phyloP scores from a whole-genome alignment of 1,284 basidiomycete species.

The Rhodotorula sp. region DNA sequence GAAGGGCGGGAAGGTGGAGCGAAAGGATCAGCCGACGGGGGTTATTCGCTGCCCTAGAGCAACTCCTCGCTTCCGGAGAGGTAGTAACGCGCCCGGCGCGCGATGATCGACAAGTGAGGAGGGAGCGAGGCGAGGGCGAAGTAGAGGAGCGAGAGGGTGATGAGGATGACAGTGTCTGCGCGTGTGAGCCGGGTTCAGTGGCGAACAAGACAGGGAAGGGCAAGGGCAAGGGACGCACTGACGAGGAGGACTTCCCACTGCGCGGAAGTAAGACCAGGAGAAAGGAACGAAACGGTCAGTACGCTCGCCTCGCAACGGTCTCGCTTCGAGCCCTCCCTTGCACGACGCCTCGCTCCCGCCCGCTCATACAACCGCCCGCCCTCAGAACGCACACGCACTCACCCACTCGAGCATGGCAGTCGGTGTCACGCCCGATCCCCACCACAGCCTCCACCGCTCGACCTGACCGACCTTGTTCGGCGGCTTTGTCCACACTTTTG shows the following conservation, averaged over 20 bases:
- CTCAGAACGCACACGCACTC: background rate
- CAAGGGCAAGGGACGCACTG: conserved; percentile 5
- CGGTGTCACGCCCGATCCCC: conserved; percentile 15
- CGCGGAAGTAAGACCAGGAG: background rate
- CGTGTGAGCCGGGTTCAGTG: background rate
- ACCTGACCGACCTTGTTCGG: conserved; percentile 3
- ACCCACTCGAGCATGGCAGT: conserved; percentile 28
- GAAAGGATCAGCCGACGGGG: background rate
- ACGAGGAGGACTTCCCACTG: conserved; percentile 29
- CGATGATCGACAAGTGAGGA: conserved; percentile 8
- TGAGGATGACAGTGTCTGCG: conserved; percentile 24
- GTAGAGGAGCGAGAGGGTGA: conserved; percentile 13
- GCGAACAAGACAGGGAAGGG: background rate
- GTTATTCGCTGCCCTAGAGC: background rate
- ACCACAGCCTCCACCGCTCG: conserved; percentile 23
- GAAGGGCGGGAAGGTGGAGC: background rate
- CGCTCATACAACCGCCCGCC: too few relatives aligned
- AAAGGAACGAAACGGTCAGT: background rate
- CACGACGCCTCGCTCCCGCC: too few relatives aligned
- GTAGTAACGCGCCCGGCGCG: conserved; percentile 18
- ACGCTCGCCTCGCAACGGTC: too few relatives aligned
- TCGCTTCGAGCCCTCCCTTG: too few relatives aligned
- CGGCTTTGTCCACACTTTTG: background rate
- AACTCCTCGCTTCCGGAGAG: conserved; percentile 7
- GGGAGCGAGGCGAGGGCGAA: conserved; percentile 22